These are phyloP conservation scores for Aspergillus biplanus DNA, from an alignment of 495 filamentous ascomycete species.

Conservation along the genomic window DNA sequence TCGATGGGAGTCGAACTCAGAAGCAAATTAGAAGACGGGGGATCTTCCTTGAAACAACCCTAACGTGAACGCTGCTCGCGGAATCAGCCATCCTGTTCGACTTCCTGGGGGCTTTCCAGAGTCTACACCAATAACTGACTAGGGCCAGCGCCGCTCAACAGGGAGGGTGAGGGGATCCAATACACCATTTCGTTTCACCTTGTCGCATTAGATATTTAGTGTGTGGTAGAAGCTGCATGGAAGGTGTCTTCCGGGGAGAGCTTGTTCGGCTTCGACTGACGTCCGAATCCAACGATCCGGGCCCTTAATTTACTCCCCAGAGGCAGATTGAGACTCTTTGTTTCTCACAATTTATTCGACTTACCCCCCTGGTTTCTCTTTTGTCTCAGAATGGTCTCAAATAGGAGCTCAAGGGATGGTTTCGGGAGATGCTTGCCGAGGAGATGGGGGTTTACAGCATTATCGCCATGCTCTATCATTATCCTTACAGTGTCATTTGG, in stretches of 20 bases:
- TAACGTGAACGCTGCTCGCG: background rate
- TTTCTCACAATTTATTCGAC: no score
- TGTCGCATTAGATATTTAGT: background rate
- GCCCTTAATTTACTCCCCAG: background rate
- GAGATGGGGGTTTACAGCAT: background rate
- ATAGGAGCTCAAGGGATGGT: background rate
- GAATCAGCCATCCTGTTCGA: background rate
- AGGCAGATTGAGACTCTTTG: background rate
- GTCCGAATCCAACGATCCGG: background rate
- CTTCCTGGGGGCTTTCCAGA: background rate
- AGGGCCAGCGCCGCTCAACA: background rate
- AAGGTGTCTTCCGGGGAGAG: background rate
- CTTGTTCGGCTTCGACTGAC: background rate
- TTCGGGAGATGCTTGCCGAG: background rate
- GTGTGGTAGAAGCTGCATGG: constrained; percentile 1
- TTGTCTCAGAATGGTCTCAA: background rate
- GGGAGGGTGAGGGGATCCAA: background rate
- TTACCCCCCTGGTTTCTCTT: no score
- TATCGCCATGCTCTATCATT: no score
- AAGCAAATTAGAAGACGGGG: background rate
- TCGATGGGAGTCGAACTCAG: background rate
- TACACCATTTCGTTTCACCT: constrained; percentile 1
- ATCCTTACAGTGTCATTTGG: no score
- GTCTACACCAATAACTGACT: background rate
- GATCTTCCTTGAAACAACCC: background rate